Base-by-base conservation (phyloP, 2,329 filamentous ascomycete genomes). In the Knufia petricola region DNA sequence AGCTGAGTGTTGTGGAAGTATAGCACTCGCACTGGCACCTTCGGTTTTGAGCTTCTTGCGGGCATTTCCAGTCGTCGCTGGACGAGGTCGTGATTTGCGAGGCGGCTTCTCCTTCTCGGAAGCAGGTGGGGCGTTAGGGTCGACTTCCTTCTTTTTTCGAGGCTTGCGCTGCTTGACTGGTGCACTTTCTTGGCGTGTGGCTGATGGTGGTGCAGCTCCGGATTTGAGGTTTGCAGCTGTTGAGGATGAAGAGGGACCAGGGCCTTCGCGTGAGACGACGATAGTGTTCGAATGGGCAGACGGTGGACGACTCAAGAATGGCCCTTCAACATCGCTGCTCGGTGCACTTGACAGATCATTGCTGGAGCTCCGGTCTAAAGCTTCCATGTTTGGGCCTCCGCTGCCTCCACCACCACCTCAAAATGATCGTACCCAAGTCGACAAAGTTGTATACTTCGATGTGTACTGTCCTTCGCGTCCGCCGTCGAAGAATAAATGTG, bases 41-140 rank as follows among this genome's bases (percentile, higher is more conserved):
- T 70, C 68, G 43, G 68, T 56, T 59, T 70, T 71, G 38, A 63
- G 61, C 55, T 68, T 70, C 59, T 71, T 79, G 57, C 76, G 74
- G 51, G 72, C 63, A 39, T 63, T 59, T 26, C 66, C 50, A 38
- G 58, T 63, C 2, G 64, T 60, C 30, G 61, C 59, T 13, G 42
- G 55, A 17, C 61, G 49, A 6, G 28, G 47, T 17, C 58, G 56
- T 30, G 55, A 52, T 45, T 55, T 57, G 6, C 52, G 52, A 21
- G 50, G 20, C 19, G 28, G 43, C 46, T 56, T 55, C 50, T 64
- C 62, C 24, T 59, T 49, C 20, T 58, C 55, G 8, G 61, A 37
- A 9, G 38, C 51, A n/a, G 41, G 20, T 34, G 48, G 45, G 52
- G 51, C 62, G 60, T 47, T 58, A 48, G 51, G 60, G 54, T 53